Conservation (phyloP, 1,284 basidiomycete genomes). For the Mycena sp. region DNA sequence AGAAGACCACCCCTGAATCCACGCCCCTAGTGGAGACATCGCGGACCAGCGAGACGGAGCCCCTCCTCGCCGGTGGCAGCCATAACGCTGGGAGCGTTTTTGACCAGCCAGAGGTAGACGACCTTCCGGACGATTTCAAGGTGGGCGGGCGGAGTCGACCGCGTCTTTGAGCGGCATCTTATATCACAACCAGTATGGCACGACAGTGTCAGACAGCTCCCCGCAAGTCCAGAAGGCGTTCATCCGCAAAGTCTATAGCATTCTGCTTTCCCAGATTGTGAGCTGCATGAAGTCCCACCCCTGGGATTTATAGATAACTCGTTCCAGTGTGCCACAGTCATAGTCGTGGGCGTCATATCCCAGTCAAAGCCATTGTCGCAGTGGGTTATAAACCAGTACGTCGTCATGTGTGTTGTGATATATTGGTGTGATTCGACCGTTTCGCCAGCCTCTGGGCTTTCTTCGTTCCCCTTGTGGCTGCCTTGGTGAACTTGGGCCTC, state of each 20-base stretch:
- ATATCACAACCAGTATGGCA: constrained; percentile 68
- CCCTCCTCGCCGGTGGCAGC: constrained; percentile 9
- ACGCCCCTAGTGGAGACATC: constrained; percentile 1
- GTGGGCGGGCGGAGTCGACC: constrained; percentile 49
- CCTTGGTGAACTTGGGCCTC: constrained; percentile 79
- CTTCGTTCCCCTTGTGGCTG: constrained; percentile 80
- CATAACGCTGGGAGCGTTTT: constrained; percentile 59
- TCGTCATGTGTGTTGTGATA: constrained; percentile 11
- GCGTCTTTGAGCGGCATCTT: background rate
- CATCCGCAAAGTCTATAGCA: constrained; percentile 84
- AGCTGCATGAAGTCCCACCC: background rate
- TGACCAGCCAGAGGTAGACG: constrained; percentile 73
- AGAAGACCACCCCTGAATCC: constrained; percentile 14
- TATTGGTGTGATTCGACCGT: background rate
- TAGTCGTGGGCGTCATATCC: constrained; percentile 78
- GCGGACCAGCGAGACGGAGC: constrained; percentile 4
- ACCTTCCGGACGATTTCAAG: constrained; percentile 88
- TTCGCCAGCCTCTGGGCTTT: constrained; percentile 72
- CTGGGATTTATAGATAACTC: background rate
- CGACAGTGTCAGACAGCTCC: constrained; percentile 79
- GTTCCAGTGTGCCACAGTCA: constrained; percentile 71
- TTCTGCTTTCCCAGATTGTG: constrained; percentile 53
- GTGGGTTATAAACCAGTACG: constrained; percentile 80
- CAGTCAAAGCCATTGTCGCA: constrained; percentile 63
- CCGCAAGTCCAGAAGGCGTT: constrained; percentile 79